Evolutionary conservation across 179 eudicot species (phyloP).

Genomic region (Amaranthus tricolor): DNA sequence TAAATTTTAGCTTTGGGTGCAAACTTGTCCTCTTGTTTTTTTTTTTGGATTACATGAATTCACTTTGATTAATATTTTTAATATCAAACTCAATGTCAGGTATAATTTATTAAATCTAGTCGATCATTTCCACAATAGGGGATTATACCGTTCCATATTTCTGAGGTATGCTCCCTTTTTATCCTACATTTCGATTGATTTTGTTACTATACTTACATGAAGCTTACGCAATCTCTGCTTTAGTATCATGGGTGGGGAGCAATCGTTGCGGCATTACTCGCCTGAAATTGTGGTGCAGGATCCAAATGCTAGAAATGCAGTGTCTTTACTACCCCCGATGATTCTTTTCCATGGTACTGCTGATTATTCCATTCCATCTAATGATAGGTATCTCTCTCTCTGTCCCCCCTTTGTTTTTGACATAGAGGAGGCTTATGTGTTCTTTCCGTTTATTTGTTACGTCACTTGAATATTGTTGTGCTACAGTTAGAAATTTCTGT

Average conservation of each 20-base stretch:
- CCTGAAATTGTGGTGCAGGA: conserved; percentile 83
- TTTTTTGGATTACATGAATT: background rate
- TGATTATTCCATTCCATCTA: conserved; percentile 89
- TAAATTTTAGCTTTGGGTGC: background rate
- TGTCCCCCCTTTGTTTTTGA: background rate
- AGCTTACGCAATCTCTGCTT: conserved; percentile 12
- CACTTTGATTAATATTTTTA: conserved; percentile 10
- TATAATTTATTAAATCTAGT: conserved; percentile 76
- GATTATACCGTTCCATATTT: conserved; percentile 78
- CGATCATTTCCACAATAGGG: conserved; percentile 82
- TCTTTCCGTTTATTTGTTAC: background rate
- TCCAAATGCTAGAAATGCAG: conserved; percentile 56
- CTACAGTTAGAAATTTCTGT: background rate
- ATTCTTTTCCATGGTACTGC: conserved; percentile 88
- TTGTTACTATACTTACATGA: background rate
- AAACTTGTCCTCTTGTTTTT: background rate
- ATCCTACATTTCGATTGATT: background rate
- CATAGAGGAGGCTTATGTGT: background rate
- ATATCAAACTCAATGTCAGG: conserved; percentile 38
- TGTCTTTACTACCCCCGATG: conserved; percentile 69
- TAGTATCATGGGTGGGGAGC: conserved; percentile 96
- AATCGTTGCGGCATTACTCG: conserved; percentile 67
- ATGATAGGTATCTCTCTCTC: conserved; percentile 52
- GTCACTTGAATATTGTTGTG: background rate
- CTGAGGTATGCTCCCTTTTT: conserved; percentile 47